Conservation (phyloP, 805 yeast genomes). For the Candida parachauliodes region DNA sequence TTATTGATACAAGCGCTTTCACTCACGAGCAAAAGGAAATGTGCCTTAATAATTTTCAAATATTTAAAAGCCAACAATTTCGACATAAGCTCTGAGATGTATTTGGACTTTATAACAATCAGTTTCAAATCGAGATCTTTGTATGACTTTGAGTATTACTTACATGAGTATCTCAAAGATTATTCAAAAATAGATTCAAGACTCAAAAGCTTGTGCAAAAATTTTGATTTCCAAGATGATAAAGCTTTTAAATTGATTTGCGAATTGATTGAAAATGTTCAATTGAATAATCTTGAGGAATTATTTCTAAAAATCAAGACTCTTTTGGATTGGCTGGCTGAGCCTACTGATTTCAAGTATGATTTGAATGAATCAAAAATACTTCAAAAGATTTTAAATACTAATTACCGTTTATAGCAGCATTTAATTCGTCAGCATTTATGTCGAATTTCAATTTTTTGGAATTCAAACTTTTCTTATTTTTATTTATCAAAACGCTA, state of each 20-base stretch:
- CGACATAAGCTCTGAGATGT: conserved; percentile 15
- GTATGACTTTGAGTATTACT: conserved; percentile 19
- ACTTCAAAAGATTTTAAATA: background rate
- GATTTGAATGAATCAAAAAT: conserved; percentile 1
- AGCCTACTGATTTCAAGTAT: background rate
- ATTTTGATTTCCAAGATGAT: conserved; percentile 2
- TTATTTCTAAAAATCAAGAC: too few relatives aligned
- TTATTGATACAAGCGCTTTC: conserved; percentile 26
- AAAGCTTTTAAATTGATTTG: conserved; percentile 11
- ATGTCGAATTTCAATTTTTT: conserved; percentile 24
- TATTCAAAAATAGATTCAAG: conserved; percentile 3
- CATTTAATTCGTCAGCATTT: conserved; percentile 34
- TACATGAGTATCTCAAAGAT: conserved; percentile 20
- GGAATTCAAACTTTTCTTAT: background rate
- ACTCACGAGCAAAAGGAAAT: conserved; percentile 25
- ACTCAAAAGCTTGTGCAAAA: background rate
- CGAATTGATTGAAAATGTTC: conserved; percentile 14
- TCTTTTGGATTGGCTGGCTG: too few relatives aligned
- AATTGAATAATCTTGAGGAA: background rate
- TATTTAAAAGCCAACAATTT: conserved; percentile 13
- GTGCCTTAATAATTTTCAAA: conserved; percentile 21
- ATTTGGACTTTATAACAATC: conserved; percentile 22
- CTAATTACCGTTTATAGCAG: conserved; percentile 20
- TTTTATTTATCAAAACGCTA: conserved; percentile 11
- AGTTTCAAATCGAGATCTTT: conserved; percentile 22